phyloP scores from a whole-genome alignment of 805 yeast genomes.

The Yamadazyma takamatsuzukensis region DNA sequence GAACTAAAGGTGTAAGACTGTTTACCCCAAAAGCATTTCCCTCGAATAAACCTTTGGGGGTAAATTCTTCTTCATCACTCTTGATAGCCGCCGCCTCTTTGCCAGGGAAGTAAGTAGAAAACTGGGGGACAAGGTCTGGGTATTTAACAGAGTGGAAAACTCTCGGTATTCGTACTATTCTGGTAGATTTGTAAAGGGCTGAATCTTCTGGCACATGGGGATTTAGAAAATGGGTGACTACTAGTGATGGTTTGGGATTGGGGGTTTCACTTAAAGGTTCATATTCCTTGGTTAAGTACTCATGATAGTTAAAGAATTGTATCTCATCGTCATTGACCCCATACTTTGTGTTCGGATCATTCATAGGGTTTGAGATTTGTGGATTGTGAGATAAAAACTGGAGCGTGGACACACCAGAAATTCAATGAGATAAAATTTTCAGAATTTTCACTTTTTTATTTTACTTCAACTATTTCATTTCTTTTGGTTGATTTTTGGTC shows the following conservation, averaged over 20 bases:
- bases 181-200: slow-evolving; percentile 28
- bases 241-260: slow-evolving; percentile 24
- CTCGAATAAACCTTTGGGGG: slow-evolving; percentile 34
- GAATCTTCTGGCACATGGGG: slow-evolving; percentile 37
- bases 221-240: slow-evolving; percentile 68
- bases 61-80: slow-evolving; percentile 17
- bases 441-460: too few species aligned
- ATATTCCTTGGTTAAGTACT: slow-evolving; percentile 42
- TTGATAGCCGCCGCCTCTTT: slow-evolving; percentile 56
- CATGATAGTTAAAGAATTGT: slow-evolving; percentile 66
- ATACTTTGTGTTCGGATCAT: slow-evolving; percentile 19
- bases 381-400: background rate
- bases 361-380: slow-evolving; percentile 8
- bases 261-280: slow-evolving; percentile 3
- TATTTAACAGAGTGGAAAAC: slow-evolving; percentile 26
- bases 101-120: slow-evolving; percentile 56
- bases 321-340: slow-evolving; percentile 8
- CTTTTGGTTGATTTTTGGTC: too few species aligned
- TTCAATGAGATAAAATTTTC: too few species aligned
- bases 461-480: too few species aligned
- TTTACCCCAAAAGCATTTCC: slow-evolving; percentile 48
- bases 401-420: background rate
- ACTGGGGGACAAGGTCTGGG: slow-evolving; percentile 49
- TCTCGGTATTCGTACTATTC: slow-evolving; percentile 68
- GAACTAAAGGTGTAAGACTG: slow-evolving; percentile 47